Evolutionary conservation across 306 rosid genomes (phyloP).

Genomic region (Cyclanthera cordifolia): DNA sequence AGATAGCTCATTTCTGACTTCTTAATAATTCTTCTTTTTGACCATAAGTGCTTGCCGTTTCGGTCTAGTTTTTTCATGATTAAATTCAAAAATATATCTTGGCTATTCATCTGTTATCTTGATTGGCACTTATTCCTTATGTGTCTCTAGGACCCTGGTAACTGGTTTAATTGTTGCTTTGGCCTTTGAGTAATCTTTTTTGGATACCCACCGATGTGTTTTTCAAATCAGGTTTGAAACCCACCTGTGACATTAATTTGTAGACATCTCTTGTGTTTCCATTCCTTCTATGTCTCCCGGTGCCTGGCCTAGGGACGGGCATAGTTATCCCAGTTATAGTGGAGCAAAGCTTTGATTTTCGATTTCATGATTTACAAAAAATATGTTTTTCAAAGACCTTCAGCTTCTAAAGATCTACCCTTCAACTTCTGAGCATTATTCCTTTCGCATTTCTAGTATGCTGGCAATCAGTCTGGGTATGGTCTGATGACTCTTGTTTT

Average conservation of each 20-base stretch:
- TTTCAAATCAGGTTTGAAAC: too few relatives aligned
- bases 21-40: not conserved
- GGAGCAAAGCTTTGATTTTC: too few relatives aligned
- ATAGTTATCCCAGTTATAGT: too few relatives aligned
- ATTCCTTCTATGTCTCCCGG: too few relatives aligned
- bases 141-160: not conserved
- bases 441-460: not conserved
- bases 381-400: not conserved
- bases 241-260: too few relatives aligned
- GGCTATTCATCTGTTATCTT: not conserved
- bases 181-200: not conserved
- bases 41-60: not conserved
- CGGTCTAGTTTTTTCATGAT: not conserved
- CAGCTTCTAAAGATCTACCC: not conserved
- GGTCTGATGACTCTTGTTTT: constrained; percentile 20
- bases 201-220: not conserved
- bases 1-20: not conserved
- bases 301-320: too few relatives aligned
- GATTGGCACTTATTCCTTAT: not conserved
- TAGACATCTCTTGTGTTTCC: too few relatives aligned
- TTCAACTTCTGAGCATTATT: not conserved
- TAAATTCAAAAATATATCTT: not conserved
- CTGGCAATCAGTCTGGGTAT: not conserved
- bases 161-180: constrained; percentile 3
- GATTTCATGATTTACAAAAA: too few relatives aligned